Conservation (phyloP, 1,139 yeast genomes). For the Hansenula sp. region DNA sequence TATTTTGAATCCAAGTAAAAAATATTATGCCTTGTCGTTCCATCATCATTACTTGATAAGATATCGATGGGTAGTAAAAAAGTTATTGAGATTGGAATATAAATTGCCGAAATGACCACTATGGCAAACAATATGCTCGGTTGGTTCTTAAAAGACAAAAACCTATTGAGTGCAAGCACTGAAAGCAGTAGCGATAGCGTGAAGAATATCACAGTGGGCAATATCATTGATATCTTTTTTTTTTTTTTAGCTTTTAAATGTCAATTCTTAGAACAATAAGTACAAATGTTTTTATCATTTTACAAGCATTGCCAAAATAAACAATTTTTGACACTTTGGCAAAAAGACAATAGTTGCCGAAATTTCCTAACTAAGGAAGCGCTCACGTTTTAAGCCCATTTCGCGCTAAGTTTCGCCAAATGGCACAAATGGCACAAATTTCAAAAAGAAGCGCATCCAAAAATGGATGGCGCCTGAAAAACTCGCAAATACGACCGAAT, state of each 20-base stretch:
- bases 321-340: not conserved
- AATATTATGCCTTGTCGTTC: slow-evolving; percentile 20
- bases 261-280: no score
- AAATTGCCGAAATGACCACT: slow-evolving; percentile 39
- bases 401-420: no score
- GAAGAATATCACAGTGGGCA: slow-evolving; percentile 17
- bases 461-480: no score
- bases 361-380: not conserved
- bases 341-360: not conserved
- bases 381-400: not conserved
- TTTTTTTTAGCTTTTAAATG: no score
- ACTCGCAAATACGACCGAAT: no score
- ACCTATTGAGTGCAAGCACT: slow-evolving; percentile 16
- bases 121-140: slow-evolving; percentile 18
- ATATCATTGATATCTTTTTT: no score
- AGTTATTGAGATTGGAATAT: slow-evolving; percentile 52
- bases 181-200: slow-evolving; percentile 14
- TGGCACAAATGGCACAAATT: no score
- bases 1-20: slow-evolving; percentile 42
- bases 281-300: no score
- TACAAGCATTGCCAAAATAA: no score
- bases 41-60: slow-evolving; percentile 32
- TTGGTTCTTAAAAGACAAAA: slow-evolving; percentile 11
- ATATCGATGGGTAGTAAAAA: slow-evolving; percentile 55
- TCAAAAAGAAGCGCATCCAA: no score